These are phyloP conservation scores for Teratosphaeria viscida DNA, from an alignment of 2,329 filamentous ascomycete genomes.

Conservation along the genomic window DNA sequence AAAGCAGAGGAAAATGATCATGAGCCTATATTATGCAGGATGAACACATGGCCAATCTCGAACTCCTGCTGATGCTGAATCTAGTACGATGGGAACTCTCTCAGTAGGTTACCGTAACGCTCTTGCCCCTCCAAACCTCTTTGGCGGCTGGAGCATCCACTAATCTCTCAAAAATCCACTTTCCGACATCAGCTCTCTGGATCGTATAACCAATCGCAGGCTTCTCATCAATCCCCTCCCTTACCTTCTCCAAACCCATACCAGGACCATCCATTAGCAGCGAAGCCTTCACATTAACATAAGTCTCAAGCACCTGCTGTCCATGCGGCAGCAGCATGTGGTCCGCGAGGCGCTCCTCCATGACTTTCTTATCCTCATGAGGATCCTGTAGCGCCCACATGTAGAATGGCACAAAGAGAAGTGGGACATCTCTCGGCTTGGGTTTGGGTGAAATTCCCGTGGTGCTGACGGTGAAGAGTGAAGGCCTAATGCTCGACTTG, in stretches of 20 bases:
- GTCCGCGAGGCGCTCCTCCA: slow-evolving; percentile 24
- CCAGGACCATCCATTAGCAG: slow-evolving; percentile 25
- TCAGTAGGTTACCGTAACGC: neutral
- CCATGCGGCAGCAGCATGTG: slow-evolving; percentile 13
- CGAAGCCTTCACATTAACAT: slow-evolving; percentile 28
- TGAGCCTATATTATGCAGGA: neutral
- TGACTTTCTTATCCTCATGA: slow-evolving; percentile 31
- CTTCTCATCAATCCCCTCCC: slow-evolving; percentile 22
- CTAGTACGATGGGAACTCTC: neutral
- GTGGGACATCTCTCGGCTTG: slow-evolving; percentile 27
- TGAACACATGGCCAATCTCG: neutral
- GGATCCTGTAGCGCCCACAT: slow-evolving; percentile 24
- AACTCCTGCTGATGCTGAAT: neutral
- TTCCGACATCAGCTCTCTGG: slow-evolving; percentile 29
- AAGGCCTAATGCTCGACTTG: slow-evolving; percentile 14
- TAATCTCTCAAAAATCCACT: slow-evolving; percentile 29
- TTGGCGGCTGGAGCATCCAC: slow-evolving; percentile 11
- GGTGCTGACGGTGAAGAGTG: slow-evolving; percentile 27
- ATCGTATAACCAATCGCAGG: slow-evolving; percentile 31
- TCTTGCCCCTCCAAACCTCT: neutral
- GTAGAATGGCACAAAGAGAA: slow-evolving; percentile 25
- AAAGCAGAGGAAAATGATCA: neutral
- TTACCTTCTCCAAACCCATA: slow-evolving; percentile 20
- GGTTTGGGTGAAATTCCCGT: slow-evolving; percentile 26
- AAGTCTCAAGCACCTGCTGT: slow-evolving; percentile 17